Evolutionary conservation across 805 yeast genomes (phyloP), one percentile per base, ranked within the genome.

Genomic region (Hanseniaspora meyeri): DNA sequence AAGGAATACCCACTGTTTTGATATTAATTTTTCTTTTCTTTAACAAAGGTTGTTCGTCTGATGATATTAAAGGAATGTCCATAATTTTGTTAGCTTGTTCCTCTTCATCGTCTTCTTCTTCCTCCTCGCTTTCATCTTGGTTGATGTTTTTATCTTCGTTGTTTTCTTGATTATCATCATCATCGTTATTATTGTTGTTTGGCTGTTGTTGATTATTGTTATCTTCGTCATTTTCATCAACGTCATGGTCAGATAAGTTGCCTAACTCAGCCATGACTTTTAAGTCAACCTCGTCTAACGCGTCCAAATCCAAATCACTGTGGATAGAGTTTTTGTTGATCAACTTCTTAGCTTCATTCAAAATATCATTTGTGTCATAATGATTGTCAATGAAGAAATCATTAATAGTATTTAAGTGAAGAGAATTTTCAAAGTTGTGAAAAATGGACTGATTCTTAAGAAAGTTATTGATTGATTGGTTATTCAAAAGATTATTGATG

Each of bases 401-500:
- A 55, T 32, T 49, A 17, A 45, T 56, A 20, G 55, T 60, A 46
- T 54, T 52, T 46, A 34, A 50, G 43, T 51, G 37, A 17, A 51
- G 37, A 3, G 39, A 42, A 29, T 43, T 43, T 34, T 51, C 55
- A 36, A 51, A n/a, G 7, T 43, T 51, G n/a, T 51, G 48, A 17
- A 51, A 51, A 4, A 51, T 24, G 2, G 45, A 42, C 24, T 42
- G 45, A 31, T 24, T 42, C 9, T 42, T 42, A 16, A 42, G 24
- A 24, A 42, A 42, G 29, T 24, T n/a, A 82, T 80, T 29, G 79
- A 46, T 31, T 14, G 49, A 46, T 46, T 32, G 24, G 4, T 19
- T 19, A 20, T 45, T 45, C 24, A 31, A 31, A 3, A 45, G 31
- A 17, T 45, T 34, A 36, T 31, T 46, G 20, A 93, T 90, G 70